Evolutionary conservation across 108 stramenopile species (phyloP).

Genomic region (Skeletonema menzelii): DNA sequence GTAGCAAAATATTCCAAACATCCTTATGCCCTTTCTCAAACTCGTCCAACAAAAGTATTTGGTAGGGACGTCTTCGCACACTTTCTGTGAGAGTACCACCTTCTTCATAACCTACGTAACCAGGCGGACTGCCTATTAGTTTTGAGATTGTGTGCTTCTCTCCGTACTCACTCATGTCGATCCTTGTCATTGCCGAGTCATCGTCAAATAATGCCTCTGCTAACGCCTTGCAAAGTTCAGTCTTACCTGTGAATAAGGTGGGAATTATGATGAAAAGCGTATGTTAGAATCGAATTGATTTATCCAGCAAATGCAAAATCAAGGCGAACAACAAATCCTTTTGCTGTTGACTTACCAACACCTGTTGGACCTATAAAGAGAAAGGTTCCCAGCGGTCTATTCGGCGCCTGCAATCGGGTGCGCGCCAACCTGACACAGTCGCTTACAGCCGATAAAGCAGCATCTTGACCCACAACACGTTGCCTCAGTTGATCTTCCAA

Average conservation of each 20-base stretch:
- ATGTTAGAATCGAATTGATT: neutral
- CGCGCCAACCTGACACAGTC: slow-evolving; percentile 90
- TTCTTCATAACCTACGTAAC: slow-evolving; percentile 91
- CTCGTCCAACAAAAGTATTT: slow-evolving; percentile 98
- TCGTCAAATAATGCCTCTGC: slow-evolving; percentile 90
- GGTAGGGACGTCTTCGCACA: slow-evolving; percentile 93
- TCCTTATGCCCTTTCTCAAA: slow-evolving; percentile 99
- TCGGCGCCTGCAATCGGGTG: slow-evolving; percentile 87
- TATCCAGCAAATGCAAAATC: neutral
- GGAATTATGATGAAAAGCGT: no score
- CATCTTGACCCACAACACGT: slow-evolving; percentile 94
- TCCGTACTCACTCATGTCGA: slow-evolving; percentile 90
- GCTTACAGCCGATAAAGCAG: slow-evolving; percentile 86
- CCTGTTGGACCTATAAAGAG: slow-evolving; percentile 95
- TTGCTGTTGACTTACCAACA: slow-evolving; percentile 43
- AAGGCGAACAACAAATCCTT: neutral
- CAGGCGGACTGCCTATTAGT: slow-evolving; percentile 94
- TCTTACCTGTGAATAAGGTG: slow-evolving; percentile 63
- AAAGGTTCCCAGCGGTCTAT: slow-evolving; percentile 87
- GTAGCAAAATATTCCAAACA: slow-evolving; percentile 97
- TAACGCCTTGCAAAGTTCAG: slow-evolving; percentile 93
- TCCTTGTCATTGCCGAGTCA: slow-evolving; percentile 89
- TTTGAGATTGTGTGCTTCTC: slow-evolving; percentile 93
- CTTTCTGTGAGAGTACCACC: slow-evolving; percentile 99
- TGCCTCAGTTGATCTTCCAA: slow-evolving; percentile 84